Percentiles rank a stretch among this genome's conserved stretches.
Evolutionary conservation across 2,329 filamentous ascomycete genomes (phyloP).

Genomic region (Dactylellina drechsleri): DNA sequence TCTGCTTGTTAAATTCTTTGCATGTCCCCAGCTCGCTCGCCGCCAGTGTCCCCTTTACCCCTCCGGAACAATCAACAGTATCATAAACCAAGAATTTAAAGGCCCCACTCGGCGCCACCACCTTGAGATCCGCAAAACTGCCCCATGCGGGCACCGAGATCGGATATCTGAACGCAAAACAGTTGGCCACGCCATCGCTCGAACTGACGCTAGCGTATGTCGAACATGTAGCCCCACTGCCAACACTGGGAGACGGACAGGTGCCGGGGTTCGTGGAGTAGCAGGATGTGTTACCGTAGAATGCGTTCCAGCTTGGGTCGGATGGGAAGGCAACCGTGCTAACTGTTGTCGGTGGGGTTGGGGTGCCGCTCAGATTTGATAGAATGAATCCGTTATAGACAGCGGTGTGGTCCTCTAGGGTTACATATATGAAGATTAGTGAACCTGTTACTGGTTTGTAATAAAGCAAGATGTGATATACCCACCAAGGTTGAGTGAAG

Average conservation of each 20-base stretch:
- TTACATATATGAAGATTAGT: neutral
- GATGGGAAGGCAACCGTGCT: slow-evolving; percentile 30
- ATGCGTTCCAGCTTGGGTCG: slow-evolving; percentile 33
- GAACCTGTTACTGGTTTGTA: too few relatives aligned
- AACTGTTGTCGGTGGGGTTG: slow-evolving; percentile 30
- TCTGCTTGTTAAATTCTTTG: slow-evolving; percentile 39
- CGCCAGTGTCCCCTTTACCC: slow-evolving; percentile 23
- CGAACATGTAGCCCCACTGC: slow-evolving; percentile 20
- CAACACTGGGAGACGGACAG: slow-evolving; percentile 8
- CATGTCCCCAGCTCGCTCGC: slow-evolving; percentile 43
- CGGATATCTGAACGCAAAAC: slow-evolving; percentile 42
- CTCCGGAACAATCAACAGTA: slow-evolving; percentile 37
- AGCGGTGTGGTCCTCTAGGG: slow-evolving; percentile 40
- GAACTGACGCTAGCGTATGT: slow-evolving; percentile 8
- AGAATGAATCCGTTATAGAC: slow-evolving; percentile 48
- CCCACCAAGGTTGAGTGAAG: slow-evolving; percentile 30
- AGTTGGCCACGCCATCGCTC: slow-evolving; percentile 30
- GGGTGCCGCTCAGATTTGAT: slow-evolving; percentile 29
- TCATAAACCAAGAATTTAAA: slow-evolving; percentile 41
- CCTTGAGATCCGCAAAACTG: slow-evolving; percentile 24
- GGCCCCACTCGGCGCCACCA: slow-evolving; percentile 39
- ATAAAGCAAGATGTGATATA: neutral
- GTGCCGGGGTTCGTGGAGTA: slow-evolving; percentile 15
- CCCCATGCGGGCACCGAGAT: slow-evolving; percentile 31
- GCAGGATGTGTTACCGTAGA: slow-evolving; percentile 46